phyloP scores from a whole-genome alignment of 768 basidiomycete species.

The Saitozyma podzolica region DNA sequence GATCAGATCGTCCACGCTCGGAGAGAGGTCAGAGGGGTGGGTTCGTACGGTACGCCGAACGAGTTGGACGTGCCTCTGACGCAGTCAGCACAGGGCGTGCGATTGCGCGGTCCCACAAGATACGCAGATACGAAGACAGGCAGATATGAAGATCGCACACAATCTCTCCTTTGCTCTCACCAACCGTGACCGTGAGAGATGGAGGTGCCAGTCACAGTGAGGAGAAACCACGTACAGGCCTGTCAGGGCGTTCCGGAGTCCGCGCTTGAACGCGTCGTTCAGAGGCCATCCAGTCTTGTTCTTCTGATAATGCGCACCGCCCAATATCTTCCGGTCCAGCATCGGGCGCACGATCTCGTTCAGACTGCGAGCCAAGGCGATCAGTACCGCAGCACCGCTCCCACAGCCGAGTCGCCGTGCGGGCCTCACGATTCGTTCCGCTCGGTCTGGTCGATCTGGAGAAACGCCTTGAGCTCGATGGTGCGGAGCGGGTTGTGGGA shows the following conservation, averaged over 20 bases:
- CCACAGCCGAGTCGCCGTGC: neutral
- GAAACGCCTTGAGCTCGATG: conserved; percentile 31
- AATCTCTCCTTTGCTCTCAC: neutral
- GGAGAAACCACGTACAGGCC: conserved; percentile 36
- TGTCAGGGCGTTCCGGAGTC: conserved; percentile 47
- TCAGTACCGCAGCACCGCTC: conserved; percentile 7
- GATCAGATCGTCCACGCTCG: conserved; percentile 29
- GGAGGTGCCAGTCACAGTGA: neutral
- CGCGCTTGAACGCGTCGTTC: conserved; percentile 41
- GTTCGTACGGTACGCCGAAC: conserved; percentile 45
- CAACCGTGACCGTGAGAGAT: neutral
- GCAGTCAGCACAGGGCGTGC: too few relatives aligned
- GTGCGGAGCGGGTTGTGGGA: conserved; percentile 27
- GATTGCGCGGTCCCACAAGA: too few relatives aligned
- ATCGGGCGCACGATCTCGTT: conserved; percentile 28
- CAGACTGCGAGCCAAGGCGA: conserved; percentile 8
- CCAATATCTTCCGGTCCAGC: conserved; percentile 34
- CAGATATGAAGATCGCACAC: too few relatives aligned
- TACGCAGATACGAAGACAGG: too few relatives aligned
- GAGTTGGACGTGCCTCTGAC: conserved; percentile 43
- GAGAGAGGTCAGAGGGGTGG: conserved; percentile 15
- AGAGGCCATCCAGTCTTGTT: conserved; percentile 26
- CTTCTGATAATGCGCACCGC: conserved; percentile 21
- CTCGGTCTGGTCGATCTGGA: conserved; percentile 21
- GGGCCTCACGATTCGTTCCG: conserved; percentile 26